Conservation (phyloP, 495 filamentous ascomycete species). For the Xylaria venustula region DNA sequence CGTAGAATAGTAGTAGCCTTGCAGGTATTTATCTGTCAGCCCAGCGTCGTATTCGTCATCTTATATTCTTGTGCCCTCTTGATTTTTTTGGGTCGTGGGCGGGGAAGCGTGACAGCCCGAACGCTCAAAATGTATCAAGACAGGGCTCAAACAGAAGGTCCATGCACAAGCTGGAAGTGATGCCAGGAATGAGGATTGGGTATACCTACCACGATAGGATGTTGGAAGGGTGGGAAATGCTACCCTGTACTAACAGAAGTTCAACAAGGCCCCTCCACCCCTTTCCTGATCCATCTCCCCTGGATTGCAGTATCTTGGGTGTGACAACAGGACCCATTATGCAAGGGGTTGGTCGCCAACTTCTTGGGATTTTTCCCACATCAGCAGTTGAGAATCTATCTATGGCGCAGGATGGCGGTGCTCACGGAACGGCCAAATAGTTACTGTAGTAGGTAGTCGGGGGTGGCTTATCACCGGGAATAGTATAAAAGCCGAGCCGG, state of each 20-base stretch:
- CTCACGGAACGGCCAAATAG: neutral
- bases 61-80: conserved; percentile 18
- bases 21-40: conserved; percentile 13
- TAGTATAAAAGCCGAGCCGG: conserved; percentile 2
- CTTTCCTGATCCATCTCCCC: conserved; percentile 3
- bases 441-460: no score
- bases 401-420: conserved; percentile 3
- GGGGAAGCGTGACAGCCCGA: conserved; percentile 1
- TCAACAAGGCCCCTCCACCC: neutral
- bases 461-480: conserved; percentile 9
- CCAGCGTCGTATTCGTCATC: conserved; percentile 31
- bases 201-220: neutral
- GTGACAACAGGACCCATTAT: conserved; percentile 26
- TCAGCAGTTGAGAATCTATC: neutral
- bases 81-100: conserved; percentile 5
- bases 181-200: conserved; percentile 4
- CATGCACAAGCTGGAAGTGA: conserved; percentile 6
- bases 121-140: neutral
- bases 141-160: conserved; percentile 6
- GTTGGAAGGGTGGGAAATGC: conserved; percentile 10
- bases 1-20: conserved; percentile 21
- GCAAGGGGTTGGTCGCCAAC: conserved; percentile 27
- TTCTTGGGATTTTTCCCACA: conserved; percentile 2
- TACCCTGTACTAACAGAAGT: conserved; percentile 4
- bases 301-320: conserved; percentile 28